Conservation (phyloP, 257 asterid genomes). For the Forsythia viridissima region DNA sequence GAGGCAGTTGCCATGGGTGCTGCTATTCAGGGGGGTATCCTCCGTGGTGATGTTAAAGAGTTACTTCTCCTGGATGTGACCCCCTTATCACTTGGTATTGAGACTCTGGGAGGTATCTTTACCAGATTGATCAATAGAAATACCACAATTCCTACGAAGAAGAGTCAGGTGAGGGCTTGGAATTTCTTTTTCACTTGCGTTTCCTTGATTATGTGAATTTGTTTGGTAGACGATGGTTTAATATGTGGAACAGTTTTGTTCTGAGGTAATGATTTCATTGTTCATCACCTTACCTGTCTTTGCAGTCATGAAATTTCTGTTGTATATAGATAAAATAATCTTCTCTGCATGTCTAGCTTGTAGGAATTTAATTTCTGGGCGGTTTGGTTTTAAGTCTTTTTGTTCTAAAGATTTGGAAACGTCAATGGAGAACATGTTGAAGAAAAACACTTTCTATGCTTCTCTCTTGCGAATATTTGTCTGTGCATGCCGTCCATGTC, state of each 20-base stretch:
- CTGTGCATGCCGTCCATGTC: neutral
- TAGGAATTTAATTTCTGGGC: neutral
- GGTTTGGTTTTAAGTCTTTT: too few relatives aligned
- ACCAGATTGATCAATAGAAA: neutral
- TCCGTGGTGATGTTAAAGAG: conserved; percentile 1
- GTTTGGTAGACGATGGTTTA: neutral
- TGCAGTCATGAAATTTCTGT: neutral
- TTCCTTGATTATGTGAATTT: neutral
- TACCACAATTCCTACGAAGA: neutral
- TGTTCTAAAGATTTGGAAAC: too few relatives aligned
- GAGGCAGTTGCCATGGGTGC: neutral
- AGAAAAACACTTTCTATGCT: neutral
- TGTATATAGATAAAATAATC: too few relatives aligned
- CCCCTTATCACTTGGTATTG: neutral
- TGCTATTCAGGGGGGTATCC: neutral
- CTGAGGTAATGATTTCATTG: too few relatives aligned
- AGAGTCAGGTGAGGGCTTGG: neutral
- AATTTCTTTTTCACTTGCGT: neutral
- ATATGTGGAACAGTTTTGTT: too few relatives aligned
- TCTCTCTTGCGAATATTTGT: neutral
- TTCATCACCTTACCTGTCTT: too few relatives aligned
- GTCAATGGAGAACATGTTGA: neutral
- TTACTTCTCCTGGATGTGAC: neutral
- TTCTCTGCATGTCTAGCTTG: neutral
- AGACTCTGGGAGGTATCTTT: neutral